Conservation (phyloP, 257 asterid genomes). For the Lycium ferocissimum region DNA sequence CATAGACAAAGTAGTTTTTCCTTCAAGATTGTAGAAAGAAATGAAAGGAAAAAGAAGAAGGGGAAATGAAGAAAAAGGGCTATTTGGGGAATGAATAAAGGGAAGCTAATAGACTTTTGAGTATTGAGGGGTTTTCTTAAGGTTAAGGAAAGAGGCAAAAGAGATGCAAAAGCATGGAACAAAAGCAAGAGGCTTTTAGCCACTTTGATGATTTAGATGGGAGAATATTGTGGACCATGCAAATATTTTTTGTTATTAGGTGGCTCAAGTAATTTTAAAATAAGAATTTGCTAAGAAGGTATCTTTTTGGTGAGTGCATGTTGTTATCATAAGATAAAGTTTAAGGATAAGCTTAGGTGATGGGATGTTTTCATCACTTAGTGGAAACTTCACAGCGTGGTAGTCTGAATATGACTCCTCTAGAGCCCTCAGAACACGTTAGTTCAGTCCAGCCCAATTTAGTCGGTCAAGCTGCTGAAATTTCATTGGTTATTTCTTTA, state of each 20-base stretch:
- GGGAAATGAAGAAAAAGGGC: background rate
- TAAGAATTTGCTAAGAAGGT: background rate
- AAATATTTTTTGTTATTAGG: background rate
- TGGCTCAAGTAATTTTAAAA: constrained; percentile 2
- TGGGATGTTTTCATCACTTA: background rate
- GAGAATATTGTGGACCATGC: constrained; percentile 9
- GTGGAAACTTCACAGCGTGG: background rate
- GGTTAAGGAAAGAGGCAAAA: background rate
- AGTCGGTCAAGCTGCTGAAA: too few relatives aligned
- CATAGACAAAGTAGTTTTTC: too few relatives aligned
- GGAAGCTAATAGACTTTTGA: background rate
- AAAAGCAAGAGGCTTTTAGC: constrained; percentile 38
- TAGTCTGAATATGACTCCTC: background rate
- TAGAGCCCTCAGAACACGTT: background rate
- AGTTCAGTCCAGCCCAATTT: too few relatives aligned
- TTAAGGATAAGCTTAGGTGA: background rate
- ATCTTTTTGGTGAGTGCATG: background rate
- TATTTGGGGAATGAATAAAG: background rate
- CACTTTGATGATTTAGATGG: constrained; percentile 32
- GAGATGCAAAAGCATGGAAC: constrained; percentile 32
- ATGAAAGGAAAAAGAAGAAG: background rate
- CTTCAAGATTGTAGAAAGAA: background rate
- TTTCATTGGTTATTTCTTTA: too few relatives aligned
- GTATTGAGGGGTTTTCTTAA: background rate
- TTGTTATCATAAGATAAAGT: background rate